Evolutionary conservation across 768 basidiomycete genomes (phyloP), one percentile per base, ranked within the genome.

Genomic region (Kockovaella imperatae): DNA sequence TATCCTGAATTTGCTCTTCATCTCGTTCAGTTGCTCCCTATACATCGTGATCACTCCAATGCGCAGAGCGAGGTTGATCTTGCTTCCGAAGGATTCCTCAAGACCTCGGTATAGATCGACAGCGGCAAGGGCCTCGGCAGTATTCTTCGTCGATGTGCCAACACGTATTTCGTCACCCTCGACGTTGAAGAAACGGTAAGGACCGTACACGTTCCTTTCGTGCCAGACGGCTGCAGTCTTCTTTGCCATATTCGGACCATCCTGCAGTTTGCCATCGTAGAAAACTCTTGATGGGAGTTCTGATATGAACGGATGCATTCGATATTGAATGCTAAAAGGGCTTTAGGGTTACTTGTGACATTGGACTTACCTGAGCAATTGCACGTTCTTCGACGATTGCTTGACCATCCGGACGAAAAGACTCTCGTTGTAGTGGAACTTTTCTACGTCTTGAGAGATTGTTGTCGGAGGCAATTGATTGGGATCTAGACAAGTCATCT

Each of bases 251-350:
- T 78, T 78, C 3, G 88, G 89, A 1, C 95, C 95, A 67, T 99
- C 88, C 35, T 78, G 73, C 8, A 99, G 74, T 29, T 78, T 76
- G 5, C 82, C 80, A 45, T 82, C 74, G 66, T 99, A 99, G 73
- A 99, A 99, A 1, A 89, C 72, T 38, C 76, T 77, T 50, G 90
- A 95, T 0, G 95, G 95, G 15, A 99, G 78, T 42, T 75, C 75
- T 53, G 89, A 93, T 64, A 97, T 96, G 43, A 87, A 83, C 1
- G 93, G 93, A 66, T 99, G 91, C 95, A 99, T 99, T 56, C 95
- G 91, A 67, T 99, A 99, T 73, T 99, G 95, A 34, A 99, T 97
- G 59, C 93, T 96, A 50, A 20, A n/a, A 21, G 7, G 24, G 6
- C 25, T 7, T 35, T 13, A 39, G 45, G 17, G 1, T n/a, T 13